These are phyloP conservation scores for Epichloe typhina DNA, from an alignment of 2,329 filamentous ascomycete species.

Conservation along the genomic window DNA sequence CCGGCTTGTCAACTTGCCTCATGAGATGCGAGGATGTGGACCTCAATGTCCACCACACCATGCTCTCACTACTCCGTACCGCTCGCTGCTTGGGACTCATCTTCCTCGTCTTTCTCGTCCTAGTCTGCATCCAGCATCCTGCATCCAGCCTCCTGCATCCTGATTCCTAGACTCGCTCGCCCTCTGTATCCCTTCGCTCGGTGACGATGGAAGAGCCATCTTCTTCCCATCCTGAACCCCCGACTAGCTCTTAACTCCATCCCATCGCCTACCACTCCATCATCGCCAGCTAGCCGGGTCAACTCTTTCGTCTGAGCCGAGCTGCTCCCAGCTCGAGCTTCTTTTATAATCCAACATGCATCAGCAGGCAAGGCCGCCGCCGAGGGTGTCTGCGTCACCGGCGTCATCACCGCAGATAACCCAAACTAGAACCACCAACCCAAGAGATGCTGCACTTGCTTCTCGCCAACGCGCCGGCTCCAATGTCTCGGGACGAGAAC, in stretches of 20 bases:
- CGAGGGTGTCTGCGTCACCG: constrained; percentile 54
- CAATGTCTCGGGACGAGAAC: constrained; percentile 27
- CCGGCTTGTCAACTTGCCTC: constrained; percentile 6
- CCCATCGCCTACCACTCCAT: background rate
- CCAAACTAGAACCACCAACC: constrained; percentile 58
- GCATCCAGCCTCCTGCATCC: background rate
- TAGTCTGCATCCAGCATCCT: background rate
- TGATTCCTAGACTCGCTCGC: background rate
- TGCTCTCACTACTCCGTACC: background rate
- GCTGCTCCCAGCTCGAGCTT: constrained; percentile 5
- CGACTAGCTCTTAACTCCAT: background rate
- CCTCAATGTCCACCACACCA: background rate
- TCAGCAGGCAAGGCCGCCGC: constrained; percentile 70
- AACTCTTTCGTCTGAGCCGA: background rate
- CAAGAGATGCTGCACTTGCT: constrained; percentile 44
- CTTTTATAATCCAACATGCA: constrained; percentile 50
- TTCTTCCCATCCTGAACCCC: background rate
- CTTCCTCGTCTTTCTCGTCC: background rate
- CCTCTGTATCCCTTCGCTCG: background rate
- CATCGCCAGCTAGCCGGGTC: background rate
- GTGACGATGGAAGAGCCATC: constrained; percentile 7
- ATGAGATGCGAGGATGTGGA: background rate
- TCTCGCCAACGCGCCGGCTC: constrained; percentile 31
- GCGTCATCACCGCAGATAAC: constrained; percentile 53
- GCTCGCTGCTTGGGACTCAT: background rate